Evolutionary conservation across 2,329 filamentous ascomycete species (phyloP), one percentile per base, ranked within the genome.

Genomic region (Xylariaceae sp.): DNA sequence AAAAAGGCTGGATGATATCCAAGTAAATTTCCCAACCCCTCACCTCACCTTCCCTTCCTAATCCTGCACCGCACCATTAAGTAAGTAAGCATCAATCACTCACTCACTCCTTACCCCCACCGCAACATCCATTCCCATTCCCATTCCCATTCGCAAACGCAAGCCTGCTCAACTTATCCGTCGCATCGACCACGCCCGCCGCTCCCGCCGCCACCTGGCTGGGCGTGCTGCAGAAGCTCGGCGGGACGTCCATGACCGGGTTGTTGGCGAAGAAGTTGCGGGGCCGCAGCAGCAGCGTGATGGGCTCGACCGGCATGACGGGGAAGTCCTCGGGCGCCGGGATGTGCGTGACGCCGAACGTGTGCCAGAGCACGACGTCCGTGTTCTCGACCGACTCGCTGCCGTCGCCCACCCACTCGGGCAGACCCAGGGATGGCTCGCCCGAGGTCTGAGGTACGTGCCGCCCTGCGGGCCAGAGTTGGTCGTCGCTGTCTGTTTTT

Each of bases 311-410:
- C 0, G 88, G 88, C 88, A 95, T 95, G 52, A 95, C 73, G 19
- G 89, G 89, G 68, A 87, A 95, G 62, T 95, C 89, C 59, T 96
- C 89, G 0, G 88, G 88, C 0, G 85, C 70, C 0, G 89, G 88
- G 69, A 95, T 90, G 60, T 95, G 89, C 1, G 84, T 90, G 24
- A 95, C 71, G 24, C 89, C 89, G 55, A 95, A 96, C 0, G 88
- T 94, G 65, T 95, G 88, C 88, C 88, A 96, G 12, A 95, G 74
- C 1, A 96, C 88, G 19, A 95, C 67, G 59, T 96, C 86, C 1
- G 81, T 85, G 68, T 95, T 84, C 39, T 84, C 85, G 50, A 94
- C 80, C 17, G 69, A 74, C 41, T 75, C 78, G 31, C 66, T 67
- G 9, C 84, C 80, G 44, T 88, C 77, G 16, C 78, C 78, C 50